Conservation (phyloP, 768 basidiomycete species). For the Trametes coccinea region DNA sequence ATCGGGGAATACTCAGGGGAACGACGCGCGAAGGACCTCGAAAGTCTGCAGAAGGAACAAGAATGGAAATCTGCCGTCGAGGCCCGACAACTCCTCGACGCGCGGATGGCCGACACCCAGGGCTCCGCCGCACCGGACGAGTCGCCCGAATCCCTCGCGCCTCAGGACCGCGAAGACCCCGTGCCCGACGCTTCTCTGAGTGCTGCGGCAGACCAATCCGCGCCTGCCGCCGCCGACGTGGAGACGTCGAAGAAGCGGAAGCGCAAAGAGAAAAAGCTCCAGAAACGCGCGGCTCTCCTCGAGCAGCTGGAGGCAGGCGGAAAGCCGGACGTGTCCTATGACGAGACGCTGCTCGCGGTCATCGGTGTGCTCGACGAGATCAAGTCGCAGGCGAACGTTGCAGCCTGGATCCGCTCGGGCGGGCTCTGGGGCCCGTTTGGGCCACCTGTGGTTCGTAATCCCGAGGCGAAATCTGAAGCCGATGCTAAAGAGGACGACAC, state of each 20-base stretch:
- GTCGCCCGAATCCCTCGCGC: neutral
- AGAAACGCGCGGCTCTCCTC: conserved; percentile 17
- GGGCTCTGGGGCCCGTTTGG: conserved; percentile 42
- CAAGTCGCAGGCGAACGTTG: conserved; percentile 61
- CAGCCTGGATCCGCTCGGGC: conserved; percentile 64
- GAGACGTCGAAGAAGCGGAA: conserved; percentile 28
- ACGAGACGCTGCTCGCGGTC: conserved; percentile 62
- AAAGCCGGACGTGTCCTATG: conserved; percentile 35
- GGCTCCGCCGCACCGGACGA: neutral
- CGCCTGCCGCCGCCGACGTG: neutral
- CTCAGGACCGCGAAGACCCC: neutral
- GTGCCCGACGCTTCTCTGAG: neutral
- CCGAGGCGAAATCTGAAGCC: neutral
- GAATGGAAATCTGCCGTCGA: conserved; percentile 24
- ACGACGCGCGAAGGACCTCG: conserved; percentile 43
- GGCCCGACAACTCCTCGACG: conserved; percentile 20
- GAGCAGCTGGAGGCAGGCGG: conserved; percentile 9
- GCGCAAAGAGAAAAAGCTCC: conserved; percentile 23
- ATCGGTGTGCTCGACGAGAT: conserved; percentile 64
- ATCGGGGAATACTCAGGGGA: conserved; percentile 63
- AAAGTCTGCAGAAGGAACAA: conserved; percentile 25
- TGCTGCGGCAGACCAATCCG: neutral
- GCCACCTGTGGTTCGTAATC: neutral
- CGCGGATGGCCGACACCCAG: conserved; percentile 10
- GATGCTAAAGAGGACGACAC: neutral